Base-by-base conservation (phyloP, 495 filamentous ascomycete genomes). In the Xylaria flabelliformis region DNA sequence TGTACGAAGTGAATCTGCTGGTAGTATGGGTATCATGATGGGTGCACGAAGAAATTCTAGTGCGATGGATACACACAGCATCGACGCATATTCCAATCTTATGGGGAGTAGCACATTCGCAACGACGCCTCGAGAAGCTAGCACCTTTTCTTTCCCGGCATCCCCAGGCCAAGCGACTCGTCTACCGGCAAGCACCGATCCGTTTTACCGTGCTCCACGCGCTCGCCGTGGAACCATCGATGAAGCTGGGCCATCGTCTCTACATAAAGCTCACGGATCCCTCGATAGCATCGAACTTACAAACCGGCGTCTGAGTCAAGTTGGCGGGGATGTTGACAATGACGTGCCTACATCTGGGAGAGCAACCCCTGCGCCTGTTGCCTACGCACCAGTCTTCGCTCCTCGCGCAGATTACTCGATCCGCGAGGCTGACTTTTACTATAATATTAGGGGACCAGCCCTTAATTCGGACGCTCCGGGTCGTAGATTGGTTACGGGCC, bases 361-460 rank as follows among this genome's bases (percentile, higher is more conserved):
- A 24, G 80, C 74, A 17, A 83, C 84, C 19, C 76, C 73, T 13
- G 76, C 69, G 12, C 74, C 71, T n/a, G 64, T 39, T 15, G 58
- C 83, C 3, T 82, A 81, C 36, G 74, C 77, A 15, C 78, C 61
- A 73, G 79, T 71, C 74, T 83, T 75, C 63, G 74, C 79, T 0
- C 81, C 89, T 2, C 83, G 90, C 56, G 90, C 91, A 17, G 95
- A 98, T 78, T 99, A 98, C 78, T 91, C 94, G 4, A 94, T 93
- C 1, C 90, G 96, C 46, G 96, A 99, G 81, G 91, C 93, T 5
- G 96, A 99, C 78, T 97, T 95, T 76, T 97, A 97, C 77, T 98
- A 98, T 79, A 92, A 94, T 17, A 91, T 97, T 32, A 90, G 93
- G 19, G 96, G 96, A 0, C 92, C 93, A n/a, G 94, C 95, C 12